Evolutionary conservation across 2,329 filamentous ascomycete genomes (phyloP), one percentile per base, ranked within the genome.

Genomic region (Diaporthe velutina): DNA sequence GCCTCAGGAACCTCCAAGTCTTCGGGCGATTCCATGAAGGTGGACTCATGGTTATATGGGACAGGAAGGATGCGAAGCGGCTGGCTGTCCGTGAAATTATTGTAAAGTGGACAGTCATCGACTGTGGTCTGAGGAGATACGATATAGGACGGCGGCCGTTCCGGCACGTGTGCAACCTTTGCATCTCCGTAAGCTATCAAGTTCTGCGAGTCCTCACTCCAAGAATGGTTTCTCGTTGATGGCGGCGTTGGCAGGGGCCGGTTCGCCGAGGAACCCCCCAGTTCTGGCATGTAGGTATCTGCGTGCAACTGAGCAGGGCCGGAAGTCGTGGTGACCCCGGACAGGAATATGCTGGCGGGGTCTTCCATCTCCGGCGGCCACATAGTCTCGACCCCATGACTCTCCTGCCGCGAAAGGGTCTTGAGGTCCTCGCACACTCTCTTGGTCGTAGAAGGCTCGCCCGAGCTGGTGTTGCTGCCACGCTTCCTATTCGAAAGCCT

Each of bases 401-500:
- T 67, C 45, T 67, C 30, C 2, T 68, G 33, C n/a, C 17, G 33
- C 30, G 48, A 22, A 1, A 30, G 13, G 12, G 9, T 1, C 15
- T 13, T 2, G n/a, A 19, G 28, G 22, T 30, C 28, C 48, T 40
- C 54, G n/a, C 48, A n/a, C n/a, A n/a, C 64, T 38, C 22, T 68
- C 48, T 68, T 68, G 9, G 30, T 54, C 15, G n/a, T 42, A 54
- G 9, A 28, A 38, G 30, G 48, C 45, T 28, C 64, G 13, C 48
- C 33, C 5, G n/a, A n/a, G 48, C 48, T 40, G 4, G 48, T 40
- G 33, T 68, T 52, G n/a, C 33, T 40, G 33, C 48, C 45, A 10
- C 48, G 64, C n/a, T 68, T 68, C 30, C 64, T 52, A 22, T 30
- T 68, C 48, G 64, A 68, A 19, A 68, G 64, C 33, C 45, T 68